A percentile compares a stretch with the other conserved stretches of the same genome.
Conservation (phyloP, 495 filamentous ascomycete species). For the Lasiosphaeria miniovina region DNA sequence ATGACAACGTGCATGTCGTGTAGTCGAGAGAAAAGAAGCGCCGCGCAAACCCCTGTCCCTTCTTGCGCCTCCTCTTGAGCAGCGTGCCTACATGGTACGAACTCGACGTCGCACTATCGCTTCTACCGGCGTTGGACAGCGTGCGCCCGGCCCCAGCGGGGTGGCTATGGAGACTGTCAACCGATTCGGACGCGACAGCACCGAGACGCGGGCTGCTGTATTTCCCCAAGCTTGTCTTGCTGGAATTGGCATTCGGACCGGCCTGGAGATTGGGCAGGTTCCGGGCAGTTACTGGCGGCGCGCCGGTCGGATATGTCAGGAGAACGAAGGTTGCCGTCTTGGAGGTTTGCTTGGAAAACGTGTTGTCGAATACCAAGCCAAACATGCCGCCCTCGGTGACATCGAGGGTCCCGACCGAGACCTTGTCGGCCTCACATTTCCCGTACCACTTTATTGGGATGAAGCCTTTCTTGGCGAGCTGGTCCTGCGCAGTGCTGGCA, state of each 20-base stretch:
- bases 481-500: constrained; percentile 68
- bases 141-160: constrained; percentile 16
- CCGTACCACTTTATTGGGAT: constrained; percentile 85
- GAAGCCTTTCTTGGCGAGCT: constrained; percentile 79
- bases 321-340: constrained; percentile 94
- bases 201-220: constrained; percentile 34
- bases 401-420: constrained; percentile 86
- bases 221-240: constrained; percentile 49
- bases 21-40: constrained; percentile 95
- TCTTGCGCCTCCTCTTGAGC: constrained; percentile 86
- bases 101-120: constrained; percentile 27
- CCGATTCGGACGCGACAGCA: constrained; percentile 46
- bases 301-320: constrained; percentile 83
- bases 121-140: constrained; percentile 30
- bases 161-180: constrained; percentile 57
- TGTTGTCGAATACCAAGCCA: constrained; percentile 96
- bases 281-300: constrained; percentile 75
- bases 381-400: constrained; percentile 89
- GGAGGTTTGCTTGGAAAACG: constrained; percentile 91
- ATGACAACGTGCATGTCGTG: constrained; percentile 84
- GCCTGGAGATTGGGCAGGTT: constrained; percentile 58
- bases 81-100: constrained; percentile 75
- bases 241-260: constrained; percentile 39
- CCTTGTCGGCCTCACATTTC: constrained; percentile 93
- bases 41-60: constrained; percentile 87